Percentiles rank a stretch among this genome's conserved stretches.
These are phyloP conservation scores for Rhizopus delemar DNA, from an alignment of 371 early-diverging fungal species.

Conservation along the genomic window DNA sequence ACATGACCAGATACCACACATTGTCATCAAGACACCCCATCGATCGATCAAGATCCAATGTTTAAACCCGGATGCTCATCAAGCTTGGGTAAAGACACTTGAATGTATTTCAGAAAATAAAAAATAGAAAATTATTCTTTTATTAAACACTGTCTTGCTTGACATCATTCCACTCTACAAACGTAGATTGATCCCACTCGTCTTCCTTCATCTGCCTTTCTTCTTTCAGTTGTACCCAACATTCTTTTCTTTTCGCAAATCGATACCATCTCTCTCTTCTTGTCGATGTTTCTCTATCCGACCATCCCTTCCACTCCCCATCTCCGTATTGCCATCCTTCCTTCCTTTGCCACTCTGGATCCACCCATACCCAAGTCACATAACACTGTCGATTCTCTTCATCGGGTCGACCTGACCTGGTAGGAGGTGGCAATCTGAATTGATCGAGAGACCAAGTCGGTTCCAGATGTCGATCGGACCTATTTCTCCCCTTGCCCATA, in stretches of 20 bases:
- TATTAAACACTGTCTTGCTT: neutral
- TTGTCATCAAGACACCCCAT: conserved; percentile 58
- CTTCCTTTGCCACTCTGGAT: conserved; percentile 20
- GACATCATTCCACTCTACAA: too few relatives aligned
- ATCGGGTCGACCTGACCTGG: neutral
- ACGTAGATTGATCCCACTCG: too few relatives aligned
- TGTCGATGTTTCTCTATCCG: conserved; percentile 2
- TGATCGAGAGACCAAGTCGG: conserved; percentile 20
- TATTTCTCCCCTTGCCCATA: neutral
- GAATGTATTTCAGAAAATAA: neutral
- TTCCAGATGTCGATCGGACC: conserved; percentile 34
- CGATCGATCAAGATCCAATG: conserved; percentile 66
- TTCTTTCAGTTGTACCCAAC: neutral
- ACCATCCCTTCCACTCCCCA: conserved; percentile 19
- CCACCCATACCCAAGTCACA: conserved; percentile 20
- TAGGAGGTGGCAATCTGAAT: conserved; percentile 29
- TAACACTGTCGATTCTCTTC: conserved; percentile 1
- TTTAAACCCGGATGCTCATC: conserved; percentile 53
- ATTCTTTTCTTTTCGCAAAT: conserved; percentile 21
- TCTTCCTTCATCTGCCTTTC: too few relatives aligned
- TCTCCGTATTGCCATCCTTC: conserved; percentile 26
- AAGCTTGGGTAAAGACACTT: conserved; percentile 48
- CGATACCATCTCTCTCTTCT: conserved; percentile 22
- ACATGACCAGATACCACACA: conserved; percentile 32
- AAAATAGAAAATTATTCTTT: neutral